Base-by-base conservation (phyloP, 2,329 filamentous ascomycete species). In the Amylocarpus encephaloides region DNA sequence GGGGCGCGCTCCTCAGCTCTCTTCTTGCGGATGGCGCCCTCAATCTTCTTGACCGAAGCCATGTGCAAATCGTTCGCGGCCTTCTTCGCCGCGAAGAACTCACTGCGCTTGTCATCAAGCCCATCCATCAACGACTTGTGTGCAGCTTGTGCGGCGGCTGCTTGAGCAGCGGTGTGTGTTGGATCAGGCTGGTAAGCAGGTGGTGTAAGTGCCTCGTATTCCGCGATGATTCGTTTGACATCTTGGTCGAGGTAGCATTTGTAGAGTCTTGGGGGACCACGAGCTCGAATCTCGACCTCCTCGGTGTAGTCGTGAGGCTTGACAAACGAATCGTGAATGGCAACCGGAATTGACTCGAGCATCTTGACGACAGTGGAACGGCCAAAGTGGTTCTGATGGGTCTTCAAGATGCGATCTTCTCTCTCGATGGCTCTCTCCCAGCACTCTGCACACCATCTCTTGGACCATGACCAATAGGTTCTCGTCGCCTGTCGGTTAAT, bases 391-490 rank as follows among this genome's bases (percentile, higher is more conserved):
- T 48, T 50, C 26, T 61, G 56, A 12, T 50, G 53, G 19, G 50
- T 51, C 52, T 64, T 64, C 6, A 63, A 33, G n/a, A 64, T 47
- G 13, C 57, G 55, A 54, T 64, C 62, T 42, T 64, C 62, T 45
- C 62, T 57, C 41, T 61, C 56, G 22, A 65, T 61, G 42, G 59
- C 62, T 3, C 18, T 42, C 43, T 56, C 56, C 62, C 62, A 66
- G 40, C 62, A 64, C 3, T 45, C 29, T 26, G 46, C 46, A 44
- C 63, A 66, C 59, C 61, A 64, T 53, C 63, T 51, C 51, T 63
- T 61, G 15, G 52, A 45, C 62, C 62, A 66, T n/a, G 63, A 60
- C 62, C 63, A 66, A 46, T 66, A 59, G 13, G 62, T 59, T 54
- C 61, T 52, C 2, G 55, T 56, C 16, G 60, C 56, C 15, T 53